Evolutionary conservation across 257 asterid genomes (phyloP), one percentile per base, ranked within the genome.

Genomic region (Penstemon newberryi): DNA sequence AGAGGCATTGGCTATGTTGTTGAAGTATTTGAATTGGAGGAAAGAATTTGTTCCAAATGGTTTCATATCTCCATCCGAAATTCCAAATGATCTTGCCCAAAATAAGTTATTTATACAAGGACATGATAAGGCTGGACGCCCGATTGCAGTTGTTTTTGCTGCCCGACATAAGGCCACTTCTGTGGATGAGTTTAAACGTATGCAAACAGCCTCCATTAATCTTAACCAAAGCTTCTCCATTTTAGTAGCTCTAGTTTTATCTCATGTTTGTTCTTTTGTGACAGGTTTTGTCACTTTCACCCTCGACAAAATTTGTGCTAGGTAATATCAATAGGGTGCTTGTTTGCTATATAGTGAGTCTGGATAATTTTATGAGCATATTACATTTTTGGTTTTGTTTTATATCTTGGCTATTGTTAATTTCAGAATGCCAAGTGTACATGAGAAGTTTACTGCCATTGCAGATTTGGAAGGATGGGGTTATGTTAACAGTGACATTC

Each of bases 81-180:
- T 92, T 47, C 64, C 82, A 5, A 88, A 80, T 50, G 84, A 89
- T 70, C 69, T 92, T 64, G 86, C 86, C 61, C 90, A 87, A 1
- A 49, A 89, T 56, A 92, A 92, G 85, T 43, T 89, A 11, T 87
- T 87, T 63, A 84, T 89, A 96, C 98, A 92, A 74, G 98, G 98
- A 49, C 73, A 52, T 15, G 96, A 92, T 72, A 92, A 79, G 83
- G 78, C 62, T 39, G 96, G 97, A 40, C 88, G 93, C 63, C 96
- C 97, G 1, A 77, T 87, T 6, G 86, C 75, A 9, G 77, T 89
- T 42, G 86, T 77, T 44, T 87, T 79, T 61, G 96, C 88, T 60
- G 77, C 86, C 47, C 80, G 89, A 5, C 98, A 89, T 80, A 86
- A 78, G 82, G 86, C 90, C 59, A 80, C 81, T 8, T 70, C 53